Conservation (phyloP, 441 rosid species). For the Sinapis alba region DNA sequence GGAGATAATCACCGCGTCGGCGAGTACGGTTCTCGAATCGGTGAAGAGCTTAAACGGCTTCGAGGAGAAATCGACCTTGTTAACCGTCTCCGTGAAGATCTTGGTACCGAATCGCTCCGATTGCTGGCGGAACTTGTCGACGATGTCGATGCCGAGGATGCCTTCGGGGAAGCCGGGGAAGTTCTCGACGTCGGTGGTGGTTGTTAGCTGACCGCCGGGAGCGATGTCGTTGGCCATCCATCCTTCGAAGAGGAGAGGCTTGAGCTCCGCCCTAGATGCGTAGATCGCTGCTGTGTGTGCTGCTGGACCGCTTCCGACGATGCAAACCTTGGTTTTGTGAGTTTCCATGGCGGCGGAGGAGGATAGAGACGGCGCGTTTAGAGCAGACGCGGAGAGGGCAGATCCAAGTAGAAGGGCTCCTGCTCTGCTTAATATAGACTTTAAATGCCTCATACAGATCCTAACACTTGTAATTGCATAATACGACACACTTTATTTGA, state of each 20-base stretch:
- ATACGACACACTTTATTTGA: not conserved
- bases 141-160: conserved; percentile 44
- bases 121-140: conserved; percentile 42
- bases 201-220: conserved; percentile 58
- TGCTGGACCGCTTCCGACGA: conserved; percentile 57
- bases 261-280: conserved; percentile 56
- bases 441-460: not conserved
- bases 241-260: conserved; percentile 64
- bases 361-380: conserved; percentile 24
- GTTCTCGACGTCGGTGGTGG: conserved; percentile 60
- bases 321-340: conserved; percentile 38
- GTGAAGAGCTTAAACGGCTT: conserved; percentile 29
- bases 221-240: conserved; percentile 62
- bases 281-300: conserved; percentile 62
- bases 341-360: conserved; percentile 28
- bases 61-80: conserved; percentile 36
- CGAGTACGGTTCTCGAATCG: conserved; percentile 36
- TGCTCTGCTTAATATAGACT: not conserved
- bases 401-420: conserved; percentile 21
- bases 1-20: conserved; percentile 44
- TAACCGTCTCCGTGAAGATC: conserved; percentile 40
- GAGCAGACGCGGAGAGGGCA: not conserved
- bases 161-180: conserved; percentile 64
- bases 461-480: not conserved
- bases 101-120: conserved; percentile 41